Percentiles rank a stretch among this genome's conserved stretches.
Conservation (phyloP, 2,329 filamentous ascomycete genomes). For the Fusarium newnesense region DNA sequence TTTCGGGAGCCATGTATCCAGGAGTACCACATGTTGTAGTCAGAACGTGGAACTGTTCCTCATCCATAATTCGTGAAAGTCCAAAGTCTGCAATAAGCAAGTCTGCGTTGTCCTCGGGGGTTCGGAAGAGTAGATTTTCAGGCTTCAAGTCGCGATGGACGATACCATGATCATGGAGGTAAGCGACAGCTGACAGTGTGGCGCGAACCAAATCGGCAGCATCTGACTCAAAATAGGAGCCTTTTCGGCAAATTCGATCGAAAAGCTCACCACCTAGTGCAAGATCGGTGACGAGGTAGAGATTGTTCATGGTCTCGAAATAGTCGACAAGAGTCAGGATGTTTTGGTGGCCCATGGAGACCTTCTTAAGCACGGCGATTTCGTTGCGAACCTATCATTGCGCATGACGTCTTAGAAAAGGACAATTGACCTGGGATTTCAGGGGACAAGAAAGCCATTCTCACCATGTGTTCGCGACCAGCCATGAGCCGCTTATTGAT, state of each 20-base stretch:
- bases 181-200: slow-evolving; percentile 95
- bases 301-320: slow-evolving; percentile 99
- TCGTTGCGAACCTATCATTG: slow-evolving; percentile 85
- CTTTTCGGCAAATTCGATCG: slow-evolving; percentile 98
- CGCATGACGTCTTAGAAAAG: slow-evolving; percentile 25
- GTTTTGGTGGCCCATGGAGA: slow-evolving; percentile 99
- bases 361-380: slow-evolving; percentile 94
- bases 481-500: slow-evolving; percentile 99
- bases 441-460: slow-evolving; percentile 30
- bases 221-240: slow-evolving; percentile 97
- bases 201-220: slow-evolving; percentile 95
- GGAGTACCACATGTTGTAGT: slow-evolving; percentile 98
- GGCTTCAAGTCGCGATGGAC: slow-evolving; percentile 98
- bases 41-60: slow-evolving; percentile 96
- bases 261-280: slow-evolving; percentile 97
- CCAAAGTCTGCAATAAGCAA: slow-evolving; percentile 97
- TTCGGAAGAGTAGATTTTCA: slow-evolving; percentile 95
- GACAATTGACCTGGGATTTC: background rate
- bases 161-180: slow-evolving; percentile 98
- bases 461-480: slow-evolving; percentile 96
- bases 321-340: slow-evolving; percentile 98
- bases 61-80: slow-evolving; percentile 96
- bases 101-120: slow-evolving; percentile 97
- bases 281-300: slow-evolving; percentile 97
- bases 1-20: slow-evolving; percentile 99